A percentile compares a stretch with the other conserved stretches of the same genome.
Conservation (phyloP, 116 monocot genomes). For the Phalaenopsis hybrid region DNA sequence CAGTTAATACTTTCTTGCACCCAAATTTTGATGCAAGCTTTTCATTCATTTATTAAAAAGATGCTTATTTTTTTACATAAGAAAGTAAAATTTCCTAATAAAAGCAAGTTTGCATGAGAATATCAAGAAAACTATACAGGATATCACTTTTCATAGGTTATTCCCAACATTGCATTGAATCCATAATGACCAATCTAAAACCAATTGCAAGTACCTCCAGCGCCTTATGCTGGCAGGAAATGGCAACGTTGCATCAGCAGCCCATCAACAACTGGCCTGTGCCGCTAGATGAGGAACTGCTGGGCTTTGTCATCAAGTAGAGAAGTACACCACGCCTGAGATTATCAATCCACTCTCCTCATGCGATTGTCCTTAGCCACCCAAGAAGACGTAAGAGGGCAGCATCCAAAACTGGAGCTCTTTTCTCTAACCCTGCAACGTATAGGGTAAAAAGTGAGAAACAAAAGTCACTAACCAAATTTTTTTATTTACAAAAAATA, state of each 20-base stretch:
- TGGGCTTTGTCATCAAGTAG: not conserved
- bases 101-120: not conserved
- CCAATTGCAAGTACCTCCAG: constrained; percentile 10
- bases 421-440: constrained; percentile 67
- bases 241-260: not conserved
- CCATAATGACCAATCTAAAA: not conserved
- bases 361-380: constrained; percentile 65
- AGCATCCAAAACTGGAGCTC: constrained; percentile 56
- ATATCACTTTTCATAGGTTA: not conserved
- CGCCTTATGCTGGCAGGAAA: not conserved
- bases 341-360: not conserved
- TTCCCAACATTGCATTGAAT: not conserved
- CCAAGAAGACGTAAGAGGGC: constrained; percentile 54
- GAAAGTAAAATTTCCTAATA: not conserved
- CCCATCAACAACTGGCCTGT: not conserved
- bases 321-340: not conserved
- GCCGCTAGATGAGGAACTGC: not conserved
- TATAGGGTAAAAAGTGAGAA: not conserved
- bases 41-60: no score
- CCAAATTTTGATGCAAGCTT: not conserved
- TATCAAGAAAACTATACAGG: not conserved
- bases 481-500: not conserved
- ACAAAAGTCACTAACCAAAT: not conserved
- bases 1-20: not conserved
- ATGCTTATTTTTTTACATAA: not conserved